Evolutionary conservation across 2,329 filamentous ascomycete species (phyloP).

Genomic region (Verticillium isaacii): DNA sequence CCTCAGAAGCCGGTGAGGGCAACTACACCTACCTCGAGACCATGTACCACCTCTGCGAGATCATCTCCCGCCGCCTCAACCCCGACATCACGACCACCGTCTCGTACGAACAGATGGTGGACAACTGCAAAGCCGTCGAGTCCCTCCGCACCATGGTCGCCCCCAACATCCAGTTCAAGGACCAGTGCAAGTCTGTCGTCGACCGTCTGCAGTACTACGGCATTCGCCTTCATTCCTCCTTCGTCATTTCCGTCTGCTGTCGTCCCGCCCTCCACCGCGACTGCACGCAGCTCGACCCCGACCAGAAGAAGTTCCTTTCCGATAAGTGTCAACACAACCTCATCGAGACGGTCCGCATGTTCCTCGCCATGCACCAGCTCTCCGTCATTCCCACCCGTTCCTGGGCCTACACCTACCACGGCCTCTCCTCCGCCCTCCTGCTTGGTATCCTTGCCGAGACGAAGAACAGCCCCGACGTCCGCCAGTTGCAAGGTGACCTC

Average conservation of each 20-base stretch:
- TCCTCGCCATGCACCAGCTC: conserved; percentile 63
- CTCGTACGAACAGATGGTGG: conserved; percentile 46
- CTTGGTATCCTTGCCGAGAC: conserved; percentile 25
- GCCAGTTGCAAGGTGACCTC: conserved; percentile 56
- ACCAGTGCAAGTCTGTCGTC: conserved; percentile 58
- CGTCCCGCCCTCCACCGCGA: conserved; percentile 56
- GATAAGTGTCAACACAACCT: conserved; percentile 58
- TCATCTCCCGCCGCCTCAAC: conserved; percentile 23
- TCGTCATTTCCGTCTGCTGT: conserved; percentile 61
- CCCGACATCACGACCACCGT: conserved; percentile 26
- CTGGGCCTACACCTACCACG: conserved; percentile 66
- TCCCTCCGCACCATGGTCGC: conserved; percentile 42
- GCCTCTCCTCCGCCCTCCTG: conserved; percentile 59
- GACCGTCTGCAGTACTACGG: conserved; percentile 61
- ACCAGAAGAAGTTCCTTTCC: conserved; percentile 51
- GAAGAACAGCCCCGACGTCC: conserved; percentile 6
- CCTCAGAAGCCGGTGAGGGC: conserved; percentile 33
- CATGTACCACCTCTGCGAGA: conserved; percentile 26
- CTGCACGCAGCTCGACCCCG: conserved; percentile 39
- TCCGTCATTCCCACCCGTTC: conserved; percentile 62
- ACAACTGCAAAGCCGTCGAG: conserved; percentile 52
- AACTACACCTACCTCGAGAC: conserved; percentile 39
- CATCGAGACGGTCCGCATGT: conserved; percentile 63
- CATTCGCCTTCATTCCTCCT: conserved; percentile 60
- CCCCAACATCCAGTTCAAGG: conserved; percentile 52